Evolutionary conservation across 345 rosid genomes (phyloP), one percentile per base, ranked within the genome.

Genomic region (Syzygium grande): DNA sequence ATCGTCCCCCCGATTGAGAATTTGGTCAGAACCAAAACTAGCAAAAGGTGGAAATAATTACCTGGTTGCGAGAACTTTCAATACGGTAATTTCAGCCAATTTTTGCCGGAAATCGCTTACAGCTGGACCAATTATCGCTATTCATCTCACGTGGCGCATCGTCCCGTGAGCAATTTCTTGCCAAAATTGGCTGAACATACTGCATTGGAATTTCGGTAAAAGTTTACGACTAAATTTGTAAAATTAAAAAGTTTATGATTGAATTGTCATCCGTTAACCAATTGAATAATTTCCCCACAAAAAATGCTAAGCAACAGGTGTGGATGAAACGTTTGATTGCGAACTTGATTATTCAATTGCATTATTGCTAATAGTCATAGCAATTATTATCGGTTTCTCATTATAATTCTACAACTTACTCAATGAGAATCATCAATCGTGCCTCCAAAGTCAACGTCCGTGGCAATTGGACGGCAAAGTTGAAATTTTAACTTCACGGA

Each of bases 181-280:
- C 16, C 3, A 73, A 30, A 9, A 9, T 38, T 38, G 1, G 12
- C 12, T 0, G 3, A 0, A 19, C 5, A 13, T 11, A 21, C 49
- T 19, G 17, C 14, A 73, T 9, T 10, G 6, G 5, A 73, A 73
- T 1, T 73, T 38, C 38, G 1, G 1, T 1, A 73, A 73, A 65
- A 0, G 1, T 73, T 10, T 73, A 73, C 6, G 29, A 58, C 1
- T 23, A 56, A 73, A 38, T 1, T 34, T 1, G 1, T 1, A 73
- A 73, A 34, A 17, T 68, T 68, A 4, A 17, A 65, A 68, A 34
- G 0, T 4, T 1, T 17, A 8, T 15, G 7, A 34, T 73, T 34
- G 5, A 73, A 73, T 38, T 38, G 23, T 0, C 10, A 73, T 38
- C 0, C 0, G 0, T 73, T 3, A 1, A 21, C 5, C 0, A 0